Conservation (phyloP, 441 rosid genomes). For the Melianthus villosus region DNA sequence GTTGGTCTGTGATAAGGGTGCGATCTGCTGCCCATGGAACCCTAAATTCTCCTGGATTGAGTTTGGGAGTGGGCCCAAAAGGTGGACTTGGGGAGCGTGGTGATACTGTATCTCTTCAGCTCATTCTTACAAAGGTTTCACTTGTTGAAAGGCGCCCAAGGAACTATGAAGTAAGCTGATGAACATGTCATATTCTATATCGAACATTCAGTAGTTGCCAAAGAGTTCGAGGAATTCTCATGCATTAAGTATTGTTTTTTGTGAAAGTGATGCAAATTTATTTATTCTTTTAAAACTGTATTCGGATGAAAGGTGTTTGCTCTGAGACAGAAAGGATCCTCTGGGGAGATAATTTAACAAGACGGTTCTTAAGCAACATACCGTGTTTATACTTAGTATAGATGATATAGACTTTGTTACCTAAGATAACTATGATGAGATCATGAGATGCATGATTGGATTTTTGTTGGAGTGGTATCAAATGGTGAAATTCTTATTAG, state of each 20-base stretch:
- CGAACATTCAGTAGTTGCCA: conserved; percentile 3
- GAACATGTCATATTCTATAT: conserved; percentile 13
- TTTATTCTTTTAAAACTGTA: no score
- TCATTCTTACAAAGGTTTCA: conserved; percentile 78
- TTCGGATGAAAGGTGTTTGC: no score
- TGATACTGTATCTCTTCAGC: conserved; percentile 78
- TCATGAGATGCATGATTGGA: conserved; percentile 1
- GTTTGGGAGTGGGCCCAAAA: conserved; percentile 76
- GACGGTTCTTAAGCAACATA: no score
- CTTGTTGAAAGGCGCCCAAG: conserved; percentile 89
- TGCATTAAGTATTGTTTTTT: not conserved
- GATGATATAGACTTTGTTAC: not conserved
- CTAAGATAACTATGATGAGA: no score
- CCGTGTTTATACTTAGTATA: no score
- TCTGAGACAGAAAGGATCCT: no score
- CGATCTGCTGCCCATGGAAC: conserved; percentile 98
- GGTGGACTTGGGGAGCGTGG: conserved; percentile 98
- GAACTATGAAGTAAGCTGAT: conserved; percentile 95
- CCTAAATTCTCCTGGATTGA: conserved; percentile 59
- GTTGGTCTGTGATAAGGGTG: conserved; percentile 88
- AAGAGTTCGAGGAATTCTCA: not conserved
- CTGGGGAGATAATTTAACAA: no score
- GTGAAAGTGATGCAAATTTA: not conserved
- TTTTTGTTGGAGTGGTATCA: conserved; percentile 23
- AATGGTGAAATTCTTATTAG: conserved; percentile 71